Percentiles rank a stretch among this genome's conserved stretches.
phyloP scores from a whole-genome alignment of 768 basidiomycete species.

The Tulasnella calospora region DNA sequence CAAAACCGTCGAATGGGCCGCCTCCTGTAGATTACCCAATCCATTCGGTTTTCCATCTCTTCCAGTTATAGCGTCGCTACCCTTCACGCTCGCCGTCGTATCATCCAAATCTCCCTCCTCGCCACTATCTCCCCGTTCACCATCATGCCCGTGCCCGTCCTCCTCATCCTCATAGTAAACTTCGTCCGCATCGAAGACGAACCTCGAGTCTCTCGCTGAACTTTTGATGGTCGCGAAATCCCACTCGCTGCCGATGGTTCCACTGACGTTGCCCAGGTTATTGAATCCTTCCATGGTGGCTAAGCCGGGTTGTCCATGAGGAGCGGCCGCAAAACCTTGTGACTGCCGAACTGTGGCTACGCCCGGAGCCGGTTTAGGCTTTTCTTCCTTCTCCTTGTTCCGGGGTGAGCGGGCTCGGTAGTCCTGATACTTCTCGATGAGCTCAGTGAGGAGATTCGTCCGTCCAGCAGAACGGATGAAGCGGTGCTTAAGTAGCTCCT shows the following conservation, averaged over 20 bases:
- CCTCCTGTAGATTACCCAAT: conserved; percentile 51
- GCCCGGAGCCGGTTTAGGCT: conserved; percentile 15
- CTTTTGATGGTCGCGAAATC: conserved; percentile 81
- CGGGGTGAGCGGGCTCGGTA: conserved; percentile 51
- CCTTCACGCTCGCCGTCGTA: conserved; percentile 54
- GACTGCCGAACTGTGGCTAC: conserved; percentile 16
- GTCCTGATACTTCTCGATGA: conserved; percentile 83
- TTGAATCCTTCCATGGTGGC: conserved; percentile 26
- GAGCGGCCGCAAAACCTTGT: conserved; percentile 28
- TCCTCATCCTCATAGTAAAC: conserved; percentile 29
- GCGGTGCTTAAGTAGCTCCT: conserved; percentile 86
- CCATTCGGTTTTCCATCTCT: conserved; percentile 35
- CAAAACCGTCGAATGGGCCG: conserved; percentile 66
- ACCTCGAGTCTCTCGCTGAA: conserved; percentile 43
- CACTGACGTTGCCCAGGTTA: conserved; percentile 31
- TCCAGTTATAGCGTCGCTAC: conserved; percentile 43
- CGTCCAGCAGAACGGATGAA: conserved; percentile 84
- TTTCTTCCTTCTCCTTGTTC: conserved; percentile 38
- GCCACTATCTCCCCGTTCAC: not conserved
- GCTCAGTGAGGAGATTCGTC: conserved; percentile 76
- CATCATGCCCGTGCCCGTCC: conserved; percentile 15
- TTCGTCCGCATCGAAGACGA: conserved; percentile 41
- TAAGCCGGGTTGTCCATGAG: conserved; percentile 14
- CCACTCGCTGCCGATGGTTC: conserved; percentile 88
- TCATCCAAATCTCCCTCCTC: conserved; percentile 47